Conservation (phyloP, 2,329 filamentous ascomycete species). For the Ophiocordyceps australis region DNA sequence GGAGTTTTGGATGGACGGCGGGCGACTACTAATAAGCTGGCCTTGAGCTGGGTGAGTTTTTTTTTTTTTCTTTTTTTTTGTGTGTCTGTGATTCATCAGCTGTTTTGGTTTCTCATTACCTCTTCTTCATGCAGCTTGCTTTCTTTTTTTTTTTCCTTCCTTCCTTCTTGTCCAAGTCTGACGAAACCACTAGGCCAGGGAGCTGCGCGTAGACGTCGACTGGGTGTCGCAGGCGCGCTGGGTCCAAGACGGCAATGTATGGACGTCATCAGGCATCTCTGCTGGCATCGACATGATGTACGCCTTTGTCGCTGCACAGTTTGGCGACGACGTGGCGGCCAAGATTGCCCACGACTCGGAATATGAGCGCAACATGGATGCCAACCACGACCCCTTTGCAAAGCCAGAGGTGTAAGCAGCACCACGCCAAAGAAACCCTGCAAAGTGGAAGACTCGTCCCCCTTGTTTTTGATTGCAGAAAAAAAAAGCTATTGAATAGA, state of each 20-base stretch:
- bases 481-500: no score
- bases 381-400: constrained; percentile 35
- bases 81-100: no score
- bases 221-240: constrained; percentile 41
- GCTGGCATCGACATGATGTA: constrained; percentile 19
- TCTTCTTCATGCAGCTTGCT: no score
- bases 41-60: constrained; percentile 25
- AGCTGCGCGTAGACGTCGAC: constrained; percentile 22
- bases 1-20: constrained; percentile 35
- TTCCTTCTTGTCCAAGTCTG: no score
- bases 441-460: no score
- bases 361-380: constrained; percentile 34
- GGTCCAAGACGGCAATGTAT: constrained; percentile 41
- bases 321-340: constrained; percentile 29
- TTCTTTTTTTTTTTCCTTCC: no score
- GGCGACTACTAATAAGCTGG: constrained; percentile 43
- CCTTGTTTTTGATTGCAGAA: no score
- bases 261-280: constrained; percentile 41
- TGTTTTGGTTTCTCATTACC: no score
- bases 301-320: constrained; percentile 15
- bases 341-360: constrained; percentile 32
- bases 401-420: neutral
- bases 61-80: no score
- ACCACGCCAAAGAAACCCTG: no score
- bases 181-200: no score